Percentiles rank a stretch among this genome's conserved stretches.
Evolutionary conservation across 1,284 basidiomycete species (phyloP).

Genomic region (Marasmius sp.): DNA sequence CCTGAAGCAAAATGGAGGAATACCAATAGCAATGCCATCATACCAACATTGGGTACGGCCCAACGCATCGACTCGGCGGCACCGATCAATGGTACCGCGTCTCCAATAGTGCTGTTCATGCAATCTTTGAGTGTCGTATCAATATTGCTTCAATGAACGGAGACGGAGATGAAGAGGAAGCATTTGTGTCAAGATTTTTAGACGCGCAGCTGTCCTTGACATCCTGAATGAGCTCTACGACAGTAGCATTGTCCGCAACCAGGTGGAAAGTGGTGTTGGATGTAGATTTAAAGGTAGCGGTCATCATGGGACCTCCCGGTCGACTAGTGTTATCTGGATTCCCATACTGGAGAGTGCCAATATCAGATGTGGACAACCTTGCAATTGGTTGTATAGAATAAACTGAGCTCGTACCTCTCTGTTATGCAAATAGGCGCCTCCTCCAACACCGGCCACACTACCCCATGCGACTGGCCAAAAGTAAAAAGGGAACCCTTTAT

Average conservation of each 20-base stretch:
- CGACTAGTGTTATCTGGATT: constrained; percentile 13
- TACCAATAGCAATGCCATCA: background rate
- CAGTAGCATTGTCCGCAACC: constrained; percentile 10
- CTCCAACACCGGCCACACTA: constrained; percentile 31
- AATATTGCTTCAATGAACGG: constrained; percentile 22
- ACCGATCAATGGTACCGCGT: constrained; percentile 41
- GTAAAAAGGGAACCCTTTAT: constrained; percentile 52
- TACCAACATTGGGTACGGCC: background rate
- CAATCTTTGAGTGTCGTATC: constrained; percentile 50
- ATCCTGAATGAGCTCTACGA: constrained; percentile 2
- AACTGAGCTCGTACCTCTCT: constrained; percentile 32
- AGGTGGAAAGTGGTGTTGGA: constrained; percentile 11
- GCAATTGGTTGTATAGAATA: background rate
- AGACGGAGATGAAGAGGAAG: constrained; percentile 1
- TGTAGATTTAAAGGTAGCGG: constrained; percentile 13
- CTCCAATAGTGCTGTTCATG: constrained; percentile 58
- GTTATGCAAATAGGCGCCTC: constrained; percentile 42
- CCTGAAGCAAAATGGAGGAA: background rate
- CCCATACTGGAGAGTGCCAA: constrained; percentile 15
- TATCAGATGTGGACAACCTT: background rate
- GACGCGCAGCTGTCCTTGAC: background rate
- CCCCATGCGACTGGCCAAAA: constrained; percentile 64
- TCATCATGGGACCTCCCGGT: constrained; percentile 16
- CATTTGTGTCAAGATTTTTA: constrained; percentile 4
- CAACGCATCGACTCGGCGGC: constrained; percentile 12